Percentiles rank a stretch among this genome's conserved stretches.
Conservation (phyloP, 192 early-diverging fungal species). For the Jimgerdemannia lactiflua region DNA sequence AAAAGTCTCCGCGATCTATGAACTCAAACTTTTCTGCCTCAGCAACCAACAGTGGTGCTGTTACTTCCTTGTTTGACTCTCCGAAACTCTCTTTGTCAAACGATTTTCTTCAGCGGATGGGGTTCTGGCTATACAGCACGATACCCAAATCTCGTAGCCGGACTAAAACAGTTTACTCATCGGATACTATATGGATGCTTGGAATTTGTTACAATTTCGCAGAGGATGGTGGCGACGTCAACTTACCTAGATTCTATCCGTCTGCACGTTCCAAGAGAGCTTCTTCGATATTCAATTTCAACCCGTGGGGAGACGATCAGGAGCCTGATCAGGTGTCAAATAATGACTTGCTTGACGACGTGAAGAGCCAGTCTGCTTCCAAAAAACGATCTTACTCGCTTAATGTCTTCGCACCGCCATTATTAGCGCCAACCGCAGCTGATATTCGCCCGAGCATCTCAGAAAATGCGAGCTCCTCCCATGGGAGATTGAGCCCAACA, state of each 20-base stretch:
- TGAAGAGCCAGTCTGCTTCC: background rate
- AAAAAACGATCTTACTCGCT: background rate
- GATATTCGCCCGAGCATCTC: constrained; percentile 1
- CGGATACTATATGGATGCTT: constrained; percentile 2
- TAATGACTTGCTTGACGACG: no score
- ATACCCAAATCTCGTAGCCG: background rate
- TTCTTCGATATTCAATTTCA: constrained; percentile 3
- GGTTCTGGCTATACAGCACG: constrained; percentile 7
- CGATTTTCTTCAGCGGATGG: constrained; percentile 2
- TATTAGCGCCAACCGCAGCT: background rate
- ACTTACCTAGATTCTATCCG: background rate
- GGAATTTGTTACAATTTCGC: background rate
- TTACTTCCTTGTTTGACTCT: no score
- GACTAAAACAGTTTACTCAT: background rate
- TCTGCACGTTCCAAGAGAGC: background rate
- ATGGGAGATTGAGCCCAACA: background rate
- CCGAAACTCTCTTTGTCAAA: background rate
- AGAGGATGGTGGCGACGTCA: constrained; percentile 2
- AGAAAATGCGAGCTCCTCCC: background rate
- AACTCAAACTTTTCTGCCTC: no score
- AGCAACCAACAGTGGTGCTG: no score
- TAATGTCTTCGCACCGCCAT: background rate
- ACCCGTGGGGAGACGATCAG: constrained; percentile 1
- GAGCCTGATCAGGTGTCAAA: no score
- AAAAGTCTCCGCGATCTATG: no score